These are phyloP conservation scores for Penicillium canescens DNA, from an alignment of 495 filamentous ascomycete species.

Conservation along the genomic window DNA sequence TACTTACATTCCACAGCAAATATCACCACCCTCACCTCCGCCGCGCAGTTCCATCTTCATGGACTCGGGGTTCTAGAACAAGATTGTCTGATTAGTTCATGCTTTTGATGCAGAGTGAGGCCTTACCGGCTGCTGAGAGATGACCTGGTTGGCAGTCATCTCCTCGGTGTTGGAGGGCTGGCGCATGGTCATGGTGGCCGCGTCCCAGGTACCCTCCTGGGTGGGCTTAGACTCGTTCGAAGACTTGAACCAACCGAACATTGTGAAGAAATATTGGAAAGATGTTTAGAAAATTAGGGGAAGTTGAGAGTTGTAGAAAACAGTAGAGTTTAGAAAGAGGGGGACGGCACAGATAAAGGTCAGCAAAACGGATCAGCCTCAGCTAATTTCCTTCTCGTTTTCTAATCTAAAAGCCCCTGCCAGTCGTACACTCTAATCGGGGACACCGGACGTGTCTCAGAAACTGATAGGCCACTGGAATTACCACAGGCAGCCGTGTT, in stretches of 20 bases:
- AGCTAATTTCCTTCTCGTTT: not conserved
- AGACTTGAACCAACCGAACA: conserved; percentile 12
- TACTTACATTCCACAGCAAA: conserved; percentile 10
- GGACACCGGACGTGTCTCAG: not conserved
- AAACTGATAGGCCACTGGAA: not conserved
- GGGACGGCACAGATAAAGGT: not conserved
- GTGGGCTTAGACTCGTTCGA: conserved; percentile 1
- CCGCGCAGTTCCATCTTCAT: conserved; percentile 11
- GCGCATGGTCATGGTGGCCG: conserved; percentile 4
- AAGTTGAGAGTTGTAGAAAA: not conserved
- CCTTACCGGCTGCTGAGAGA: conserved; percentile 6
- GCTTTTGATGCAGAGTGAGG: not conserved
- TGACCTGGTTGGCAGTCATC: conserved; percentile 1
- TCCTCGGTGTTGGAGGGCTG: conserved; percentile 1
- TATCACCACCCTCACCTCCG: conserved; percentile 8
- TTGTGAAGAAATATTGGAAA: not conserved
- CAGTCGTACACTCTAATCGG: no score
- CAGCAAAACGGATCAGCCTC: not conserved
- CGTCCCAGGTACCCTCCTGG: conserved; percentile 5
- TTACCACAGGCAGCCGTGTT: not conserved
- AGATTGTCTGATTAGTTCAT: not conserved
- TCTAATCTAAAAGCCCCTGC: not conserved
- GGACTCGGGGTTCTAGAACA: not conserved
- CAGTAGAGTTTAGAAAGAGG: not conserved
- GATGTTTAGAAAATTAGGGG: not conserved